Base-by-base conservation (phyloP, 2,329 filamentous ascomycete species). In the Fusarium sp. region DNA sequence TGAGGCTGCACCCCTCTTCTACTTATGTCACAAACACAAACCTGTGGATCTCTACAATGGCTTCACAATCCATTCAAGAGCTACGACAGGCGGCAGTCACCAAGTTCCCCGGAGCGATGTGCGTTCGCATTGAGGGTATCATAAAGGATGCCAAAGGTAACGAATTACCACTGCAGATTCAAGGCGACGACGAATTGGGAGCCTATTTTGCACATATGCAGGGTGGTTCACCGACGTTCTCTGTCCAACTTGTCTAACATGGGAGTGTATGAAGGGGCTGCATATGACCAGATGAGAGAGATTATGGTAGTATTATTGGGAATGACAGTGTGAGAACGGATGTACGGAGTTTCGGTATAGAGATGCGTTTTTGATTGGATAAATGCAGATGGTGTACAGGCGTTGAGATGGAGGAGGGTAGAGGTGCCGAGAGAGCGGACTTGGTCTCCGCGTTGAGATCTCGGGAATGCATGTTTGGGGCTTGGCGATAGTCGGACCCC, bases 201-300 rank as follows among this genome's bases (percentile, higher is more conserved):
- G 90, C 90, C 1, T 95, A 94, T 79, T 78, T 96, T 70, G 83
- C 85, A 48, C 90, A 92, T 75, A 83, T 90, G 26, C 81, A 87
- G 68, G 84, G 75, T 14, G 74, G 71, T 23, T 77, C 83, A 34
- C 81, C 83, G 9, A 83, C 80, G 11, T 85, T 85, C 69, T 78
- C 76, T 45, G 80, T 84, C 16, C 80, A 82, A 65, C 72, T 82
- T 45, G 74, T 80, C 14, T 79, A 76, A 76, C 74, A 74, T 21
- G 16, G 28, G 25, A 42, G 21, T 8, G 12, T n/a, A 39, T 41
- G 19, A 14, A 51, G 62, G 52, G 44, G 51, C 25, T 28, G 42
- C 54, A 65, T 46, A 44, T 66, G 37, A 62, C 49, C 23, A 41
- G 25, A 41, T 23, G 19, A 45, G n/a, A 67, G 31, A 39, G 45